Base-by-base conservation (phyloP, 208 protist genomes). In the Histomonas meleagridis region DNA sequence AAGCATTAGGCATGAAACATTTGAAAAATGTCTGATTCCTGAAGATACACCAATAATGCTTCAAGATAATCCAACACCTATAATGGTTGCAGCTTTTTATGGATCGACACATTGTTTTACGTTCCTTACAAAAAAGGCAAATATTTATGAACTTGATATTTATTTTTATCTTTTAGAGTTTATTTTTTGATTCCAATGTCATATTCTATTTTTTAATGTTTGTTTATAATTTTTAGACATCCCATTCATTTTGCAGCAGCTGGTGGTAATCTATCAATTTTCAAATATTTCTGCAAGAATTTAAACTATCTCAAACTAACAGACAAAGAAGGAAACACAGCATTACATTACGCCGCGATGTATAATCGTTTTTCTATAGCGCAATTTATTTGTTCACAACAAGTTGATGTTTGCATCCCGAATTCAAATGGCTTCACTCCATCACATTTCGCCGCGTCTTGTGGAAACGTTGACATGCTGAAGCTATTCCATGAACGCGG, bases 31-130 rank as follows among this genome's bases (percentile, higher is more conserved):
- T 0, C 38, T 86, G 18, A 26, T 86, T 10, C 10, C 76, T 32
- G 76, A 86, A 26, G 76, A 86, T 43, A 46, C 76, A 5, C 76
- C 43, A 32, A 43, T 18, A 32, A 55, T 86, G 2, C 18, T 86
- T 48, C 21, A 55, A 12, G 18, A 55, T 55, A 18, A 43, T 48
- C 76, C 76, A 53, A 55, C 76, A 12, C 76, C 76, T 38, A 51
- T 86, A 35, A 86, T 86, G 76, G 76, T 86, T 86, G 43, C 76
- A 38, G 76, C 76, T 53, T 86, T 46, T 86, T 86, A 55, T 48
- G 76, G 76, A 46, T 43, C 76, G 38, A 86, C 46, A 32, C 51
- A 86, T 7, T 86, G 76, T 55, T 86, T 86, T 86, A 40, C 51
- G 21, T 86, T 51, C 76, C 55, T 86, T 57, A n/a, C 46, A 46